Evolutionary conservation across 768 basidiomycete genomes (phyloP).

Genomic region (Plicaturopsis crispa): DNA sequence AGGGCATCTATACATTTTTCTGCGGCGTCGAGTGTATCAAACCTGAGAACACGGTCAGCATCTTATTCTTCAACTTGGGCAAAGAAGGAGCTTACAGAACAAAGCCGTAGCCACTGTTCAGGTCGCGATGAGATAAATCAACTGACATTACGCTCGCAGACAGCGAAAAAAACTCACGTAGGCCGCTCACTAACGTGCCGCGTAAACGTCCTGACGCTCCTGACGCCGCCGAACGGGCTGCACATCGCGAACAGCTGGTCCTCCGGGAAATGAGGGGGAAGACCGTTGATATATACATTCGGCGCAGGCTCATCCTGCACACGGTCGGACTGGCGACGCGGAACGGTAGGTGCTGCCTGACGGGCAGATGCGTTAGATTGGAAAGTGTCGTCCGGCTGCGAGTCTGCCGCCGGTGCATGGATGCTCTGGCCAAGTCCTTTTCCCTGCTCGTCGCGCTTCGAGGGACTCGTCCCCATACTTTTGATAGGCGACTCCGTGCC

Average conservation of each 20-base stretch:
- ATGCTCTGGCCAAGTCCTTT: no score
- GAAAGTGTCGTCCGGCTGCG: no score
- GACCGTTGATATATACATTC: conserved; percentile 85
- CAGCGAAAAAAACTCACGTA: conserved; percentile 28
- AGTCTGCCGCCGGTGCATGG: no score
- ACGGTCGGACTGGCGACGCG: no score
- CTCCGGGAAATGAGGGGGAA: conserved; percentile 78
- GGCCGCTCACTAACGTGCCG: conserved; percentile 70
- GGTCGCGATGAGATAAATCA: conserved; percentile 4
- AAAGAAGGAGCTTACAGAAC: conserved; percentile 48
- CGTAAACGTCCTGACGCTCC: conserved; percentile 80
- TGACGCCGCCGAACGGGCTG: conserved; percentile 61
- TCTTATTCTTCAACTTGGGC: neutral
- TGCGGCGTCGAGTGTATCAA: conserved; percentile 57
- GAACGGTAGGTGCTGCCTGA: no score
- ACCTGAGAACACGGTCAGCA: conserved; percentile 32
- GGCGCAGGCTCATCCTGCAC: conserved; percentile 22
- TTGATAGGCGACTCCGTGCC: no score
- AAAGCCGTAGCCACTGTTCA: conserved; percentile 71
- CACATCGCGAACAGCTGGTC: conserved; percentile 70
- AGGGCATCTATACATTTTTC: conserved; percentile 68
- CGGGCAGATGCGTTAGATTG: no score
- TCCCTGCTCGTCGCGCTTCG: no score
- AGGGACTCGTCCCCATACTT: no score
- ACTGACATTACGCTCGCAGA: conserved; percentile 5